These are phyloP conservation scores for Avena insularis DNA, from an alignment of 176 grass and related monocot genomes.

Conservation along the genomic window DNA sequence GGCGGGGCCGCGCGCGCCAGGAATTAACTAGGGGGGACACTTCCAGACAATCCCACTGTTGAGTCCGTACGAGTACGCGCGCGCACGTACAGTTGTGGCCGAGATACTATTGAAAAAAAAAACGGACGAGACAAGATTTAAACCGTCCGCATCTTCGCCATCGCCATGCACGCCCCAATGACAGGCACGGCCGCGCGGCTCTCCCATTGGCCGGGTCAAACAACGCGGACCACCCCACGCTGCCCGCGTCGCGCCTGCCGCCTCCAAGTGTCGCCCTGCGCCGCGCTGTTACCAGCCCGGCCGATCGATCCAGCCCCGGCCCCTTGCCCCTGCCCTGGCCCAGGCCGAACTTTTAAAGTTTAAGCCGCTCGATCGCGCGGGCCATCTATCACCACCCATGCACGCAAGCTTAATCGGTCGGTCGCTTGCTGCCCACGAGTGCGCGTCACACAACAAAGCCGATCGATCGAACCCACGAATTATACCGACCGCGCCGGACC, in stretches of 20 bases:
- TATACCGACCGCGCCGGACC: neutral
- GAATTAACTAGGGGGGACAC: neutral
- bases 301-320: neutral
- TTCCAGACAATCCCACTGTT: slow-evolving; percentile 32
- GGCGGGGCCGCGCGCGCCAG: neutral
- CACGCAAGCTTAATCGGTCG: neutral
- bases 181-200: neutral
- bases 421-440: slow-evolving; percentile 22
- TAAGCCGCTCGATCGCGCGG: neutral
- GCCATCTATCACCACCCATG: neutral
- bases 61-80: neutral
- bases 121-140: neutral
- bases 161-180: slow-evolving; percentile 45
- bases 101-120: neutral
- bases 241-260: slow-evolving; percentile 22
- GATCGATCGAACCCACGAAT: neutral
- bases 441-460: neutral
- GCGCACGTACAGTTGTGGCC: neutral
- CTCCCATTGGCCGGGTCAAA: slow-evolving; percentile 27
- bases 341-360: neutral
- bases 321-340: no score
- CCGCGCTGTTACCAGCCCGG: slow-evolving; percentile 3
- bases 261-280: slow-evolving; percentile 52
- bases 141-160: slow-evolving; percentile 22
- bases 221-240: neutral